Percentiles rank a stretch among this genome's conserved stretches.
Evolutionary conservation across 768 basidiomycete species (phyloP).

Genomic region (Postia placenta): DNA sequence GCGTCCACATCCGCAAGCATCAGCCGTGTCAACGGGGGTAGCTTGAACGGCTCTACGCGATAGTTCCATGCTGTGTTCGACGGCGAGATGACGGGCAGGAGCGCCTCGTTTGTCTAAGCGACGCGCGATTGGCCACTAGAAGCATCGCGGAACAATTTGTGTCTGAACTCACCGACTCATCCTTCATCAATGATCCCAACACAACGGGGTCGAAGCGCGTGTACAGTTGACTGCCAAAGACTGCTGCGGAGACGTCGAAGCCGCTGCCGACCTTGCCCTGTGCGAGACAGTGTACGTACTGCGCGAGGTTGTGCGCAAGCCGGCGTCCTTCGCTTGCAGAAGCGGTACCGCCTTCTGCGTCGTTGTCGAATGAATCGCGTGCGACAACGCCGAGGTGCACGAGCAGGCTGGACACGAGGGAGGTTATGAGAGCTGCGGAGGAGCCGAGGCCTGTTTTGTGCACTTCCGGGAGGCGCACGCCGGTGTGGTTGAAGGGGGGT

Average conservation of each 20-base stretch:
- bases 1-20: conserved; percentile 95
- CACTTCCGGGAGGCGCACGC: conserved; percentile 67
- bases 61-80: conserved; percentile 73
- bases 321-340: conserved; percentile 37
- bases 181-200: conserved; percentile 58
- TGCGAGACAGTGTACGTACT: conserved; percentile 92
- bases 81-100: conserved; percentile 53
- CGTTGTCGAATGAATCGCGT: conserved; percentile 35
- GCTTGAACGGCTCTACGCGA: conserved; percentile 57
- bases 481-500: conserved; percentile 70
- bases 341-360: conserved; percentile 22
- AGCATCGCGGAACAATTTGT: not conserved
- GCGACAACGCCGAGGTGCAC: conserved; percentile 66
- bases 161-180: conserved; percentile 35
- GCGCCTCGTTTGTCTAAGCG: conserved; percentile 19
- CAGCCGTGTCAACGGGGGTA: conserved; percentile 79
- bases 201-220: conserved; percentile 77
- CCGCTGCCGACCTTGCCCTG: conserved; percentile 98
- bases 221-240: conserved; percentile 93
- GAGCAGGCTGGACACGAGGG: conserved; percentile 81
- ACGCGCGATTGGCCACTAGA: not conserved
- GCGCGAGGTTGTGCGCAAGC: conserved; percentile 87
- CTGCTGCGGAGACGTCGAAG: conserved; percentile 92
- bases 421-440: conserved; percentile 94
- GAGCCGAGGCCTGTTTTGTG: conserved; percentile 99